Evolutionary conservation across 176 grass and related monocot genomes (phyloP).

Genomic region (Eragrostis nindensis): DNA sequence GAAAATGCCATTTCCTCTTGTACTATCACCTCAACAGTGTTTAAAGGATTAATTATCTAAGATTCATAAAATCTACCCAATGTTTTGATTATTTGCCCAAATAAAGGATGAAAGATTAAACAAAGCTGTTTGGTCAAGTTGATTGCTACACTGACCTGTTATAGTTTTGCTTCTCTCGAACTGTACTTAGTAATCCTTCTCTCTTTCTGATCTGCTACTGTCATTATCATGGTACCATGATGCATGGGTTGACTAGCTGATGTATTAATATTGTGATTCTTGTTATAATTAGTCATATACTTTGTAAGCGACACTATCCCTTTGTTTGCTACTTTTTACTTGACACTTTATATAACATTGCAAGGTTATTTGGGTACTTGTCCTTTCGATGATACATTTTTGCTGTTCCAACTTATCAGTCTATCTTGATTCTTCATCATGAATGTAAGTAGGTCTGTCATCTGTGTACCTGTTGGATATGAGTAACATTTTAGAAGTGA

Average conservation of each 20-base stretch:
- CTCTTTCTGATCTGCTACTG: background rate
- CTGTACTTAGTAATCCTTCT: background rate
- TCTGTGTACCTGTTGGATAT: slow-evolving; percentile 9
- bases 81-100: background rate
- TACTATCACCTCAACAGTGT: background rate
- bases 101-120: background rate
- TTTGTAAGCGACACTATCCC: background rate
- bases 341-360: background rate
- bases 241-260: background rate
- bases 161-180: background rate
- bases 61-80: background rate
- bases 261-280: background rate
- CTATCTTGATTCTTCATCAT: background rate
- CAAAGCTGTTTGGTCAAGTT: background rate
- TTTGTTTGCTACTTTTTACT: background rate
- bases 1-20: background rate
- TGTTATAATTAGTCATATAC: background rate
- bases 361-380: slow-evolving; percentile 1
- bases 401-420: background rate
- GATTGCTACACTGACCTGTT: background rate
- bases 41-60: background rate
- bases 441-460: background rate
- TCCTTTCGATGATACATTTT: slow-evolving; percentile 8
- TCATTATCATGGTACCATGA: background rate
- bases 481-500: background rate